These are phyloP conservation scores for Russula ochroleuca DNA, from an alignment of 768 basidiomycete genomes.

Conservation along the genomic window DNA sequence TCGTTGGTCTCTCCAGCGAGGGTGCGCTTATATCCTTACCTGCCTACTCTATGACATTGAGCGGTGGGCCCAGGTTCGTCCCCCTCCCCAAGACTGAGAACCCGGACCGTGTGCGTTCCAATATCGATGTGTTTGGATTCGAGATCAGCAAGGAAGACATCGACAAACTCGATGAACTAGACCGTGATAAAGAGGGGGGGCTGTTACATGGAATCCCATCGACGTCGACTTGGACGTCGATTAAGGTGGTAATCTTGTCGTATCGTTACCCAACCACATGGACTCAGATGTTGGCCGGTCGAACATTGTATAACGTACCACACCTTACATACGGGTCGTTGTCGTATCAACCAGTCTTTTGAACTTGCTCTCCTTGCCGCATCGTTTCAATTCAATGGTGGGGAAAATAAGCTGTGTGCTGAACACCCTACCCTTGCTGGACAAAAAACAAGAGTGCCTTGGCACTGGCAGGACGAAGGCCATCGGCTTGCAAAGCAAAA, in stretches of 20 bases:
- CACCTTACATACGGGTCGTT: too few relatives aligned
- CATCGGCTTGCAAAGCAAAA: too few relatives aligned
- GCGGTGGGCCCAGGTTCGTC: constrained; percentile 49
- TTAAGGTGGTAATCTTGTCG: constrained; percentile 7
- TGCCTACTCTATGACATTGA: neutral
- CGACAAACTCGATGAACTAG: constrained; percentile 57
- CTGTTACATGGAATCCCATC: constrained; percentile 83
- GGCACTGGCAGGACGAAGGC: too few relatives aligned
- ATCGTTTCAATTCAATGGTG: too few relatives aligned
- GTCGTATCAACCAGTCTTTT: too few relatives aligned
- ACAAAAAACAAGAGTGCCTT: too few relatives aligned
- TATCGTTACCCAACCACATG: neutral
- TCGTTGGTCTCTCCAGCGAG: constrained; percentile 86
- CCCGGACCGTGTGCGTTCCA: constrained; percentile 64
- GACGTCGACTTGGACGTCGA: too few relatives aligned
- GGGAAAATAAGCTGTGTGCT: too few relatives aligned
- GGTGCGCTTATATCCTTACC: constrained; percentile 43
- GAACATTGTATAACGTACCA: too few relatives aligned
- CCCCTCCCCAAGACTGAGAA: constrained; percentile 81
- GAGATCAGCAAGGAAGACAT: constrained; percentile 64
- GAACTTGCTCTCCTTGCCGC: too few relatives aligned
- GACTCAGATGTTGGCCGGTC: neutral
- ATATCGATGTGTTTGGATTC: constrained; percentile 73
- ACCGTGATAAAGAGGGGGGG: constrained; percentile 68
- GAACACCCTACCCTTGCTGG: too few relatives aligned